Base-by-base conservation (phyloP, 2,329 filamentous ascomycete genomes). In the Trichoderma oligosporum region DNA sequence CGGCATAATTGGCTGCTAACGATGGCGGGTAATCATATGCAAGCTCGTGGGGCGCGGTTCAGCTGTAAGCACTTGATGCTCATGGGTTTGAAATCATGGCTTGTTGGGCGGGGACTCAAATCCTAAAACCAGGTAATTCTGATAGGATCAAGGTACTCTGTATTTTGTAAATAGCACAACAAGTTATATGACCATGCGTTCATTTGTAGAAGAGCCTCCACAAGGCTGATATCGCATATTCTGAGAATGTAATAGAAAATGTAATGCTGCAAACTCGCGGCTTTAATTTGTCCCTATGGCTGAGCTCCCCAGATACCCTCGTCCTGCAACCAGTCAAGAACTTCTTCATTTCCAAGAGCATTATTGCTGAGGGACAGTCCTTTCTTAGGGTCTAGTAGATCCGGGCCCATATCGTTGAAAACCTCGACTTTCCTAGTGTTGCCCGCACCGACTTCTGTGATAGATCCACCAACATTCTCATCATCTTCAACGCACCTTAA, bases 381-480 rank as follows among this genome's bases (percentile, higher is more conserved):
- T 18, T 41, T 48, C 9, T 33, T 31, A 16, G 46, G 55, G 29
- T 39, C 38, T 14, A n/a, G n/a, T n/a, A n/a, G n/a, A 42, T 54
- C 36, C 12, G 56, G 56, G 18, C 56, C 56, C 7, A 44, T 18
- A 5, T 58, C 56, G 16, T 55, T 55, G 49, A 35, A 42, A 29
- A 35, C 11, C 2, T 48, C n/a, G 6, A 58, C 49, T 27, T 38
- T 45, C 22, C 56, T 52, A 3, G 56, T 58, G 11, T 48, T 47
- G 18, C 56, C 56, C 1, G 42, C 42, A 22, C 56, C 56, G 14
- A 73, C 64, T 54, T 72, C 67, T 18, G 71, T 53, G 18, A 73
- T 70, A 1, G 70, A 72, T 5, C 68, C 69, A 41, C 71, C 55
- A 38, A 67, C 65, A 24, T 68, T 60, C 33, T 64, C 62, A 4